These are phyloP conservation scores for Cenchrus purpureus DNA, from an alignment of 176 grass and related monocot genomes.

Conservation along the genomic window DNA sequence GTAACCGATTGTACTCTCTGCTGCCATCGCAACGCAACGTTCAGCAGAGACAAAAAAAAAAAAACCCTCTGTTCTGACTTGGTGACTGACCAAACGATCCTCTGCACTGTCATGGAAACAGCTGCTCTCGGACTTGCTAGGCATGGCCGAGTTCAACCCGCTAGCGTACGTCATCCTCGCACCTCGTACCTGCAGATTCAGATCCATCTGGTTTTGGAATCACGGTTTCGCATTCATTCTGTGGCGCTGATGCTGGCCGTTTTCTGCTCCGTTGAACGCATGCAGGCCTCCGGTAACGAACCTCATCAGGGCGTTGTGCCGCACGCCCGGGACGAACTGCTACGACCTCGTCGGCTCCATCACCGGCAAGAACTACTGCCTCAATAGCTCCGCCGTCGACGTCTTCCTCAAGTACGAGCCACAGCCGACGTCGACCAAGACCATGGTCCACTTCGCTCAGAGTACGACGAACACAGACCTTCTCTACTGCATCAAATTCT, in stretches of 20 bases:
- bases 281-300: conserved; percentile 52
- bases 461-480: conserved; percentile 38
- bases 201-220: background rate
- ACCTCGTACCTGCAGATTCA: background rate
- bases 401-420: conserved; percentile 85
- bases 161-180: conserved; percentile 39
- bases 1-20: conserved; percentile 5
- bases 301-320: conserved; percentile 62
- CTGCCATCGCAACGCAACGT: background rate
- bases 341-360: conserved; percentile 64
- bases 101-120: background rate
- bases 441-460: conserved; percentile 87
- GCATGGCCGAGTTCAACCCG: conserved; percentile 80
- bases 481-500: too few relatives aligned
- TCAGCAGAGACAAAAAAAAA: too few relatives aligned
- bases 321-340: conserved; percentile 52
- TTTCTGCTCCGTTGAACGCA: background rate
- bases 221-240: background rate
- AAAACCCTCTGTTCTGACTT: background rate
- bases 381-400: conserved; percentile 72
- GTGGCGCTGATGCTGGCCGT: too few relatives aligned
- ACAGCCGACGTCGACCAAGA: conserved; percentile 81
- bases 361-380: conserved; percentile 92
- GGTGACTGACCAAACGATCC: background rate
- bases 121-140: conserved; percentile 50